phyloP scores from a whole-genome alignment of 78 protist species.

The Dictyostelium brefeldianum region DNA sequence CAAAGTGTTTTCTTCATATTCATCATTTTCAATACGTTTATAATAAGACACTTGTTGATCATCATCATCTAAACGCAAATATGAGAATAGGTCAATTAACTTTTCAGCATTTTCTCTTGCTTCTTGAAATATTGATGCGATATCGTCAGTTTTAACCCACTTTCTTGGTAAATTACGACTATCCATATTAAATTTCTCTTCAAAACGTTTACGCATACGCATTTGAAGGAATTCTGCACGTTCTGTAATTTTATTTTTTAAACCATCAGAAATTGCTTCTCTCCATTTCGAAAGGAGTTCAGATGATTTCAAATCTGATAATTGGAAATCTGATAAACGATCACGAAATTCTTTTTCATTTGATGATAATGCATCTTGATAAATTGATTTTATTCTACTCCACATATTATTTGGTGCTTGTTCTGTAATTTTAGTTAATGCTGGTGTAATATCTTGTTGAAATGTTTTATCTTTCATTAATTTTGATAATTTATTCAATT shows the following conservation, averaged over 20 bases:
- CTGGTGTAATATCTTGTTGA: constrained; percentile 46
- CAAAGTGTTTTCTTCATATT: constrained; percentile 38
- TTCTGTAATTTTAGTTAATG: constrained; percentile 52
- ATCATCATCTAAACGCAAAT: constrained; percentile 71
- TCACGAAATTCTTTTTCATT: constrained; percentile 42
- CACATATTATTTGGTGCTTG: constrained; percentile 76
- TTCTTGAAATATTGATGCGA: constrained; percentile 36
- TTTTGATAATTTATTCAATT: constrained; percentile 44
- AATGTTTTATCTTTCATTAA: constrained; percentile 24
- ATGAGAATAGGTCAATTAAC: constrained; percentile 50
- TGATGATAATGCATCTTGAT: not conserved
- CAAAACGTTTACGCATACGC: constrained; percentile 72
- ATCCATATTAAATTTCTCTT: constrained; percentile 65
- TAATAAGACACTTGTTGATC: constrained; percentile 28
- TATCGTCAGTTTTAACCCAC: constrained; percentile 73
- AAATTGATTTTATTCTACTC: constrained; percentile 28
- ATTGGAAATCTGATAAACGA: constrained; percentile 43
- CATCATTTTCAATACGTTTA: not conserved
- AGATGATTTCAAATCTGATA: not conserved
- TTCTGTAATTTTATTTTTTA: constrained; percentile 20
- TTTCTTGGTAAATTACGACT: constrained; percentile 64
- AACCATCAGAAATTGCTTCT: not conserved
- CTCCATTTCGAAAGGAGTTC: constrained; percentile 10
- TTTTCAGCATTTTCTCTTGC: constrained; percentile 79
- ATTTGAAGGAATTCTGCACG: constrained; percentile 52